Conservation (phyloP, 2,329 filamentous ascomycete species). For the Trichoderma sp. region DNA sequence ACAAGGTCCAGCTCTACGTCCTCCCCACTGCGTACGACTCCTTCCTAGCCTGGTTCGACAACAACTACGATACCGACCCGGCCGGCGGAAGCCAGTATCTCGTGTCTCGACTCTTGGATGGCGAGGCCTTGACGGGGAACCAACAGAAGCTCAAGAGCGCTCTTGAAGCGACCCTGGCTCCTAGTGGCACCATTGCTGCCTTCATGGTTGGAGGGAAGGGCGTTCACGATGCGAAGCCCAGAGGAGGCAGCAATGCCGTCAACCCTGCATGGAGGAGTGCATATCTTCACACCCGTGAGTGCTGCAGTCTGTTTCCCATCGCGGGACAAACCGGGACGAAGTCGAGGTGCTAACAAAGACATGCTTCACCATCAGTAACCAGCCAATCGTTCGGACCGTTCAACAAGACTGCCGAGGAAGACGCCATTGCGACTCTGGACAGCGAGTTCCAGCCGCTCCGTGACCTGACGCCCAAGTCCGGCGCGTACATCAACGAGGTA, state of each 20-base stretch:
- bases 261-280: conserved; percentile 56
- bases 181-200: conserved; percentile 37
- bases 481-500: conserved; percentile 52
- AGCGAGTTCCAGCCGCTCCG: conserved; percentile 41
- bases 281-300: conserved; percentile 46
- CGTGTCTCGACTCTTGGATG: conserved; percentile 50
- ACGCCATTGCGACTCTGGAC: conserved; percentile 37
- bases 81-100: conserved; percentile 44
- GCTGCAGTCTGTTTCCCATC: too few relatives aligned
- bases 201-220: conserved; percentile 51
- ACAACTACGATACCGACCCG: conserved; percentile 41
- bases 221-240: conserved; percentile 46
- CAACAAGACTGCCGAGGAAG: conserved; percentile 37
- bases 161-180: conserved; percentile 40
- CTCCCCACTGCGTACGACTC: conserved; percentile 36
- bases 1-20: conserved; percentile 32
- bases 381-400: conserved; percentile 38
- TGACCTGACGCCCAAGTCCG: conserved; percentile 45
- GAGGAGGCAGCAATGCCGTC: conserved; percentile 51
- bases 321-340: rapidly evolving
- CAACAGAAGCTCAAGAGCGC: conserved; percentile 42
- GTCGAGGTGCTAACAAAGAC: neutral
- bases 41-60: conserved; percentile 45
- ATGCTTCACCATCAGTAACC: conserved; percentile 32
- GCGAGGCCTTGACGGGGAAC: conserved; percentile 41